Evolutionary conservation across 106 monocot genomes (phyloP).

Genomic region (Amphibolis antarctica): DNA sequence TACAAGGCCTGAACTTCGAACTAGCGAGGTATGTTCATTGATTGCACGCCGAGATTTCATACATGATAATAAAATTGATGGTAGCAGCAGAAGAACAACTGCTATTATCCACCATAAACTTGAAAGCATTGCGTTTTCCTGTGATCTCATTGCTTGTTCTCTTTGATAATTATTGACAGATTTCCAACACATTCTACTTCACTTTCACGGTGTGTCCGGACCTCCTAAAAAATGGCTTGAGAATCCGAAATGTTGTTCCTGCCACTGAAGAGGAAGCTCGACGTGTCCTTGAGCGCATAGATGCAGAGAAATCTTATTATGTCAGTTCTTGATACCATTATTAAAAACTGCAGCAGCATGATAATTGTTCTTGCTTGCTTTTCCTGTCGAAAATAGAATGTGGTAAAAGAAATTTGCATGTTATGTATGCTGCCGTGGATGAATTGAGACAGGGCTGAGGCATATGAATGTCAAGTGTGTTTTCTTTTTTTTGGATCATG

Average conservation of each 20-base stretch:
- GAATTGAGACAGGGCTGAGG: no score
- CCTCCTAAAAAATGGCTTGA: conserved; percentile 49
- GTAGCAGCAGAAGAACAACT: neutral
- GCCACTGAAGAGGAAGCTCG: conserved; percentile 94
- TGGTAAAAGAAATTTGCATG: no score
- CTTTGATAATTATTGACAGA: conserved; percentile 22
- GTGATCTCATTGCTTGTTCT: no score
- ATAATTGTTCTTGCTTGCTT: no score
- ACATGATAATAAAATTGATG: neutral
- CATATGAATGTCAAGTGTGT: no score
- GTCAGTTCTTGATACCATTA: neutral
- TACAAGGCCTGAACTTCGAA: conserved; percentile 83
- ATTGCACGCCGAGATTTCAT: neutral
- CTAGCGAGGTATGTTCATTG: conserved; percentile 52
- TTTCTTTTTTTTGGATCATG: no score
- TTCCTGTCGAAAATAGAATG: no score
- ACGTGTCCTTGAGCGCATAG: conserved; percentile 74
- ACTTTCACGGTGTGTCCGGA: conserved; percentile 65
- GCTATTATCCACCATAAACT: neutral
- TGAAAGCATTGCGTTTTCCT: neutral
- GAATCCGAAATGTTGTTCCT: conserved; percentile 82
- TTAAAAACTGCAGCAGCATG: no score
- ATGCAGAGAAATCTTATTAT: conserved; percentile 37
- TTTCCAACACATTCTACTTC: conserved; percentile 96
- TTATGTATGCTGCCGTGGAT: no score